Base-by-base conservation (phyloP, 1,139 yeast species). In the Blastobotrys ciferrii region DNA sequence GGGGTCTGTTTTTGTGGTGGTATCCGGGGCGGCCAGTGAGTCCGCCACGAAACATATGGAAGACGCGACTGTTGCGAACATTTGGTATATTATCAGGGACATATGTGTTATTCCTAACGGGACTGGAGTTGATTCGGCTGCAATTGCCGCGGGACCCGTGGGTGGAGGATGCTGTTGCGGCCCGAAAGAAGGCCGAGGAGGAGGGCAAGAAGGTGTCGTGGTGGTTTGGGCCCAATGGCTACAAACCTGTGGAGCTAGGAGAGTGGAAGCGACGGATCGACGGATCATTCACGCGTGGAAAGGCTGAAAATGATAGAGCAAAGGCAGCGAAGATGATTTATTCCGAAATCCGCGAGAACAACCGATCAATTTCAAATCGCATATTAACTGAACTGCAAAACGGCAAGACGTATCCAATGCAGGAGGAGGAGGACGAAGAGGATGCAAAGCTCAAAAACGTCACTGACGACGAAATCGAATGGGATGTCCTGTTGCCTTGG, bases 191-290 rank as follows among this genome's bases (percentile, higher is more conserved):
- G 15, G 58, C 61, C 4, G 38, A 42, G 25, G 32, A 48, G 9
- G 43, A 43, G 9, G 61, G 59, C 9, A 51, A 56, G 35, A 42
- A 51, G 12, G 57, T 61, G 4, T 58, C 58, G 12, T 23, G 35
- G 40, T 66, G 70, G 70, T 61, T 66, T 46, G 70, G 70, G 2
- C 70, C 70, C 1, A 40, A 42, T 13, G 64, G 61, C 5, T 66
- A 66, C 51, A 41, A 45, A 19, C 58, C 70, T 3, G 57, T 62
- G 4, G 55, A 57, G n/a, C 57, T 59, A 50, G 47, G 46, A 3
- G 67, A 64, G 38, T 66, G 69, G 70, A 61, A 57, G 38, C 40
- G 49, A 25, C 54, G 68, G 19, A 53, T 62, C 13, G 62, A 57
- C 28, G 28, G 23, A 12, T 36, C 32, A 12, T 31, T 43, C 13